A percentile compares a stretch with the other conserved stretches of the same genome.
Evolutionary conservation across 73 alveolate genomes (phyloP).

Genomic region (Tetrahymena thermophila): DNA sequence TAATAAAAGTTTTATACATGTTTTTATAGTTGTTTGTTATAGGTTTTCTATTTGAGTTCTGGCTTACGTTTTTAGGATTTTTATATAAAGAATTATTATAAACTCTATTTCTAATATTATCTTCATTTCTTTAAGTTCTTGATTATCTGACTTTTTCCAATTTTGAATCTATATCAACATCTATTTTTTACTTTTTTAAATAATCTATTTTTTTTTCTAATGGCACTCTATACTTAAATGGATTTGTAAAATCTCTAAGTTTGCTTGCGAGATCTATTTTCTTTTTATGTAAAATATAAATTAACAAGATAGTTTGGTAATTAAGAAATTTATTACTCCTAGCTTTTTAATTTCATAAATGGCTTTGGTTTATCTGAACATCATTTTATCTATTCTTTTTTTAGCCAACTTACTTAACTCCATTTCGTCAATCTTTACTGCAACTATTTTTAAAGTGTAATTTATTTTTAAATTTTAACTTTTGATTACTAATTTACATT

Average conservation of each 20-base stretch:
- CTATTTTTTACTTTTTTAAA: neutral
- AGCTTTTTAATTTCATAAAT: neutral
- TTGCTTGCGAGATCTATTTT: neutral
- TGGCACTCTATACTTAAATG: neutral
- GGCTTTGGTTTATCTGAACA: neutral
- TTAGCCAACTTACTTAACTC: neutral
- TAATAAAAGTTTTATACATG: neutral
- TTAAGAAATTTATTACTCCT: neutral
- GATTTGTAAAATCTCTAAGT: neutral
- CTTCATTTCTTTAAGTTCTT: neutral
- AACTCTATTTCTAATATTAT: neutral
- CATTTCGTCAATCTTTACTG: neutral
- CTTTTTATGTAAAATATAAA: neutral
- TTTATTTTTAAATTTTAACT: neutral
- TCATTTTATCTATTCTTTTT: neutral
- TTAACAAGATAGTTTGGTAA: neutral
- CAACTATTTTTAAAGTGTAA: neutral
- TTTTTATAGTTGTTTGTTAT: neutral
- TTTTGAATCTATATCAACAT: neutral
- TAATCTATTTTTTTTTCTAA: neutral
- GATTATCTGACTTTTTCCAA: neutral
- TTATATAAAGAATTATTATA: neutral
- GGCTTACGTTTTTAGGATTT: neutral
- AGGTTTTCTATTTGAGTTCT: neutral
- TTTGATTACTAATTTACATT: neutral